Conservation (phyloP, 2,329 filamentous ascomycete species). For the Cytospora mali region DNA sequence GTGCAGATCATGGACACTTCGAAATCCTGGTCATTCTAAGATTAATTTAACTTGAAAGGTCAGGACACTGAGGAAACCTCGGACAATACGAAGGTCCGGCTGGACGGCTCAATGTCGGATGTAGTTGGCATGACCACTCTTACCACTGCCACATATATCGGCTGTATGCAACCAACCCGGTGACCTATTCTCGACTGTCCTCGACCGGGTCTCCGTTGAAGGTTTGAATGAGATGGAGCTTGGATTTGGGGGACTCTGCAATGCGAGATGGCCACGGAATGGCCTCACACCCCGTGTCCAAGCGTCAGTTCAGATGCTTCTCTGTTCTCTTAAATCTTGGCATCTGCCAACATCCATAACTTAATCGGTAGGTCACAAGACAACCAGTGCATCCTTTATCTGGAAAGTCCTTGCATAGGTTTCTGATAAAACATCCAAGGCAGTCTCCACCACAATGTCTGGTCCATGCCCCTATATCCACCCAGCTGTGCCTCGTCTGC, state of each 20-base stretch:
- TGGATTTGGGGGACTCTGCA: neutral
- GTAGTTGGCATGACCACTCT: neutral
- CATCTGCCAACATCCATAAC: neutral
- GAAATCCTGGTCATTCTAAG: neutral
- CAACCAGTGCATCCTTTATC: neutral
- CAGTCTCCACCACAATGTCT: neutral
- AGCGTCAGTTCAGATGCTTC: neutral
- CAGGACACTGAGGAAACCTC: neutral
- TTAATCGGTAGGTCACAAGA: too few relatives aligned
- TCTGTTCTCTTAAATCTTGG: neutral
- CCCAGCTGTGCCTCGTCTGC: neutral
- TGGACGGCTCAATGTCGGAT: neutral
- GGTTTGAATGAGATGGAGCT: neutral
- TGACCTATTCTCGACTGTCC: neutral
- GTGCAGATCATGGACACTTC: neutral
- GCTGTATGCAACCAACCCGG: too few relatives aligned
- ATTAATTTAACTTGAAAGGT: neutral
- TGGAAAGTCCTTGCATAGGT: neutral
- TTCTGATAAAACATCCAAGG: neutral
- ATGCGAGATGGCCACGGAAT: neutral
- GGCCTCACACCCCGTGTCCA: neutral
- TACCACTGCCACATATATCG: neutral
- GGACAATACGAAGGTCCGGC: neutral
- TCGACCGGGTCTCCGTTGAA: neutral
- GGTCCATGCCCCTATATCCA: neutral